Evolutionary conservation across 129 eudicot genomes (phyloP).

Genomic region (Pittosporum tobira): DNA sequence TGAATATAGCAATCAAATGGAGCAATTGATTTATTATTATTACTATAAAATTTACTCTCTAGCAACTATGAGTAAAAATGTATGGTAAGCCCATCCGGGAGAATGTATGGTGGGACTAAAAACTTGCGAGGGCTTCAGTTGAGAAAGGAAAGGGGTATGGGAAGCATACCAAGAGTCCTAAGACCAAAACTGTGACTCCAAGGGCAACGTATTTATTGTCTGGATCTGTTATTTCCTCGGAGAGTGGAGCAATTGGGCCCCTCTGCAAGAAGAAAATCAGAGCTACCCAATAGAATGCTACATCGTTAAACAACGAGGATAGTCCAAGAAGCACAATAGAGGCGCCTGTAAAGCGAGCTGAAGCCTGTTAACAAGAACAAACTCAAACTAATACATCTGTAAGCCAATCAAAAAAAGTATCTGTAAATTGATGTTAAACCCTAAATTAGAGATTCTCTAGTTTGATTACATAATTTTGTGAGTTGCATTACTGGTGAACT

Average conservation of each 20-base stretch:
- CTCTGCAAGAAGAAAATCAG: constrained; percentile 90
- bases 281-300: constrained; percentile 92
- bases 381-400: not conserved
- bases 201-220: constrained; percentile 57
- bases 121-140: constrained; percentile 44
- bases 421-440: too few relatives aligned
- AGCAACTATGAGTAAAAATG: not conserved
- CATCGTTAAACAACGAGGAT: constrained; percentile 70
- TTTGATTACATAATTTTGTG: not conserved
- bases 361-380: constrained; percentile 43
- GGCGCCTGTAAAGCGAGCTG: constrained; percentile 57
- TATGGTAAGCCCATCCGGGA: constrained; percentile 2
- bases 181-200: constrained; percentile 60
- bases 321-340: constrained; percentile 81
- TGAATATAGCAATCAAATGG: not conserved
- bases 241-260: constrained; percentile 86
- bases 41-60: constrained; percentile 5
- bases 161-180: constrained; percentile 77
- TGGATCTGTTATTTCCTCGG: constrained; percentile 80
- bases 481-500: too few relatives aligned
- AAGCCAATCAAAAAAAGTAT: too few relatives aligned
- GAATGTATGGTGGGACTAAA: constrained; percentile 20
- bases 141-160: constrained; percentile 90
- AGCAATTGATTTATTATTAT: not conserved
- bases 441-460: not conserved